Evolutionary conservation across 2,329 filamentous ascomycete genomes (phyloP).

Genomic region (Penicillium fuscoglaucum): DNA sequence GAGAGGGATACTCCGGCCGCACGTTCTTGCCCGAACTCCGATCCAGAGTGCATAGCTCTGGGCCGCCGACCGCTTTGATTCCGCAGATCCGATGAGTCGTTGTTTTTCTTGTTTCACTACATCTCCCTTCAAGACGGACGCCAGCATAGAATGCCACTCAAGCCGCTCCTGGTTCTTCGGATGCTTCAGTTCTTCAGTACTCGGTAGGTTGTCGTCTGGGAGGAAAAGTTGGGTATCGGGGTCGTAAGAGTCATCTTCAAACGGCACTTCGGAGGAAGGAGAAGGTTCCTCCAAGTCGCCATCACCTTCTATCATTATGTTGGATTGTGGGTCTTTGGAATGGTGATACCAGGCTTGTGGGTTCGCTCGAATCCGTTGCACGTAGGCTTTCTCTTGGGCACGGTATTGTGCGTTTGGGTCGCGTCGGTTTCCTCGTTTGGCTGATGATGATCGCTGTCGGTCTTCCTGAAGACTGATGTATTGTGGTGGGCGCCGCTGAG

Average conservation of each 20-base stretch:
- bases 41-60: constrained; percentile 78
- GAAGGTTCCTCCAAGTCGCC: constrained; percentile 91
- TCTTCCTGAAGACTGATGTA: constrained; percentile 49
- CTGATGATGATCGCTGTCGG: constrained; percentile 58
- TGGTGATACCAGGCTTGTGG: constrained; percentile 69
- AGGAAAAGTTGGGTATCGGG: constrained; percentile 92
- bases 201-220: constrained; percentile 83
- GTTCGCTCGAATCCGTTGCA: constrained; percentile 85
- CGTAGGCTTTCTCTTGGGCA: constrained; percentile 90
- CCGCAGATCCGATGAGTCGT: constrained; percentile 77
- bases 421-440: constrained; percentile 54
- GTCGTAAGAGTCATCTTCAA: constrained; percentile 80
- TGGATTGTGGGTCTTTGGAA: constrained; percentile 62
- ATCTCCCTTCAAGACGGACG: constrained; percentile 91
- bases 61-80: constrained; percentile 70
- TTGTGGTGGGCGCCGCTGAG: constrained; percentile 55
- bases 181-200: constrained; percentile 84
- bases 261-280: constrained; percentile 77
- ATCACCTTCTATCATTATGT: constrained; percentile 68
- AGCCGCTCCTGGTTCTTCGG: constrained; percentile 84
- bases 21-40: constrained; percentile 78
- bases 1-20: constrained; percentile 77
- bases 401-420: constrained; percentile 73
- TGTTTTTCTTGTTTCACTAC: constrained; percentile 99
- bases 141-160: constrained; percentile 98